A percentile compares a stretch with the other conserved stretches of the same genome.
Conservation (phyloP, 1,284 basidiomycete species). For the Stygiomarasmius scandens region DNA sequence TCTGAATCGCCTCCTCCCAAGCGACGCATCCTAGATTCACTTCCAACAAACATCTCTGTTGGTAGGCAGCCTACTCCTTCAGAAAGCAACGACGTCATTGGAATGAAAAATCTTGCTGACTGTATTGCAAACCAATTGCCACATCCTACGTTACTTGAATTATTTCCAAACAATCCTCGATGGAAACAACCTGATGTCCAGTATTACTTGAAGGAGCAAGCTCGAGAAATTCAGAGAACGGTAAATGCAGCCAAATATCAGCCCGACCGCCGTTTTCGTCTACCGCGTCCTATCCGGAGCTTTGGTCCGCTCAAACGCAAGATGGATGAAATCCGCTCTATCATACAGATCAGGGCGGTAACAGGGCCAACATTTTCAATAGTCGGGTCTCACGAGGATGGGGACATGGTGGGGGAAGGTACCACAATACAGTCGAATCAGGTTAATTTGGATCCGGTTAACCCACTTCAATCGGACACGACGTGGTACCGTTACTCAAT, state of each 20-base stretch:
- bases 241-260: neutral
- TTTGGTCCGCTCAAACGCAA: constrained; percentile 9
- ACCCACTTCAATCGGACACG: too few relatives aligned
- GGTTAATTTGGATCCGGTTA: too few relatives aligned
- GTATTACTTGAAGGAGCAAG: constrained; percentile 1
- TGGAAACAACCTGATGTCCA: constrained; percentile 15
- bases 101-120: constrained; percentile 13
- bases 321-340: neutral
- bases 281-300: constrained; percentile 4
- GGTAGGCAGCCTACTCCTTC: neutral
- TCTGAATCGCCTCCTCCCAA: neutral
- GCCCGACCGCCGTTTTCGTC: constrained; percentile 3
- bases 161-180: constrained; percentile 16
- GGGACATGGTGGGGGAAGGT: too few relatives aligned
- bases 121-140: constrained; percentile 12
- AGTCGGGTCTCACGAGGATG: too few relatives aligned
- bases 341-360: neutral
- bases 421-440: too few relatives aligned
- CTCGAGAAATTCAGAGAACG: neutral
- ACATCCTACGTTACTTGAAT: constrained; percentile 13
- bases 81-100: neutral
- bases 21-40: neutral
- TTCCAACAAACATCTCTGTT: neutral
- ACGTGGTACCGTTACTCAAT: too few relatives aligned
- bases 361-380: too few relatives aligned